These are phyloP conservation scores for Amphichorda felina DNA, from an alignment of 2,329 filamentous ascomycete species.

Conservation along the genomic window DNA sequence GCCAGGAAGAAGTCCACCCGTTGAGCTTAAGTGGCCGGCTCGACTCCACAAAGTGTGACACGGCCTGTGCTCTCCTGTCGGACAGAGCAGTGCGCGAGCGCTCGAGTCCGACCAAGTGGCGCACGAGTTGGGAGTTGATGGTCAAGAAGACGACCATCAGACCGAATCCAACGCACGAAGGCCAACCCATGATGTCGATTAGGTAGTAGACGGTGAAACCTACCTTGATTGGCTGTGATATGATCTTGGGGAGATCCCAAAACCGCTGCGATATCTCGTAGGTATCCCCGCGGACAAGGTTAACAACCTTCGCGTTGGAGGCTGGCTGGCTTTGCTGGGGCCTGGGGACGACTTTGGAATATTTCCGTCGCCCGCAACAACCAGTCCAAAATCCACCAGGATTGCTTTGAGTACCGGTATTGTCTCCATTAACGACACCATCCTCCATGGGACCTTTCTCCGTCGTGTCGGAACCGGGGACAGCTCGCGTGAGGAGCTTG, in stretches of 20 bases:
- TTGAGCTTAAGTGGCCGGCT: conserved; percentile 52
- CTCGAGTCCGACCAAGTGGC: conserved; percentile 56
- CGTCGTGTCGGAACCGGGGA: conserved; percentile 23
- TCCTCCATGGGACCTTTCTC: conserved; percentile 18
- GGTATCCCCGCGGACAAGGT: conserved; percentile 70
- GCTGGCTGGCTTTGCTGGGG: conserved; percentile 35
- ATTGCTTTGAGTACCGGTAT: not conserved
- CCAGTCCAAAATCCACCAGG: conserved; percentile 7
- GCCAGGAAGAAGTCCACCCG: conserved; percentile 25
- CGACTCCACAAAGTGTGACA: conserved; percentile 77
- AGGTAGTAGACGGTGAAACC: conserved; percentile 52
- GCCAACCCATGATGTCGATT: conserved; percentile 67
- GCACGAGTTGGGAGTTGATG: conserved; percentile 57
- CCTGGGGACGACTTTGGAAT: not conserved
- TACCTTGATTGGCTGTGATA: conserved; percentile 68
- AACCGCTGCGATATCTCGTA: conserved; percentile 77
- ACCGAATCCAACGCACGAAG: conserved; percentile 62
- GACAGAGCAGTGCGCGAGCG: conserved; percentile 59
- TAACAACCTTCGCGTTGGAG: conserved; percentile 83
- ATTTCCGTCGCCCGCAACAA: conserved; percentile 10
- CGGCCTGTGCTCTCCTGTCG: conserved; percentile 67
- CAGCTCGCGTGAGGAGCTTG: conserved; percentile 24
- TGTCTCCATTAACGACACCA: not conserved
- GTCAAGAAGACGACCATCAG: conserved; percentile 58
- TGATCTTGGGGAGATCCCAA: conserved; percentile 72